Evolutionary conservation across 257 asterid genomes (phyloP), one percentile per base, ranked within the genome.

Genomic region (Forsythia viridissima): DNA sequence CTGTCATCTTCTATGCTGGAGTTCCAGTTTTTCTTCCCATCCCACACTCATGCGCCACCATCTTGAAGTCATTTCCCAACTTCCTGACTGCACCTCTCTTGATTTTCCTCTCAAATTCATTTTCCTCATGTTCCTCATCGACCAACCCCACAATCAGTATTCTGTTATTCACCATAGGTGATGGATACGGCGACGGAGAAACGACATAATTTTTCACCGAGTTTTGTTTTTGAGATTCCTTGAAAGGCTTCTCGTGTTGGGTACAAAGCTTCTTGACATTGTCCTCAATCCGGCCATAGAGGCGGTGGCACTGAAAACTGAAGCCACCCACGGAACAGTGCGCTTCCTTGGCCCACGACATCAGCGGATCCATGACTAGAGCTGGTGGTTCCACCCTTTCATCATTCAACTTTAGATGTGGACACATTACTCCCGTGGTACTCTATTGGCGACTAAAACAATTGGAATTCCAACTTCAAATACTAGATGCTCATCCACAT

Each of bases 271-370:
- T 90, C 70, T 86, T 81, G 24, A 94, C 84, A 46, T 85, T 91
- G 4, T 98, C 98, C 86, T 92, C 98, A 80, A 92, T 92, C 7
- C 94, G 88, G 76, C 99, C 99, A 61, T 94, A 98, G 84, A 94
- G 89, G 68, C 98, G 96, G 81, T 82, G 92, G 81, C 97, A 96
- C 81, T 74, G 77, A 90, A 87, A 73, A 51, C 86, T 92, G 73
- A 91, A 84, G n/a, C n/a, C n/a, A n/a, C n/a, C n/a, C n/a, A 94
- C 92, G 5, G 97, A 91, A 98, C 98, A 94, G 82, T 94, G 98
- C 3, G 97, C 98, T 72, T 91, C 97, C 48, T 88, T 43, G 21
- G 98, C 97, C 98, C n/a, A 94, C 6, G 87, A 55, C 82, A 91
- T 77, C 2, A 94, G 83, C 4, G 98, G 90, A 70, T 82, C 98